Conservation (phyloP, 2,329 filamentous ascomycete genomes). For the Fusarium zealandicum region DNA sequence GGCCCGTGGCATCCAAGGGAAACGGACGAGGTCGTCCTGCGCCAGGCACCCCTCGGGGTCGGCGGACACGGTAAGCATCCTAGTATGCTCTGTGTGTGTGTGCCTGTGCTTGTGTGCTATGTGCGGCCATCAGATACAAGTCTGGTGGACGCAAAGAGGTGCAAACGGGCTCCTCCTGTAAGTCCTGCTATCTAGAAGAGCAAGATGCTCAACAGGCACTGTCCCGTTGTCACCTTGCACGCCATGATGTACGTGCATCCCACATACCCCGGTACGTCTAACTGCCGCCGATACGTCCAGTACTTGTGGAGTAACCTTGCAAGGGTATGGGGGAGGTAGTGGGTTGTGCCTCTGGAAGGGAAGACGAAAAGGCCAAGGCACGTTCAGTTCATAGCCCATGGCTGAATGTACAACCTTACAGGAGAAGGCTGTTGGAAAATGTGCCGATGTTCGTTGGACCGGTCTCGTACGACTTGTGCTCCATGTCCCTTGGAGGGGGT, state of each 20-base stretch:
- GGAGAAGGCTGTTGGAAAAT: constrained; percentile 24
- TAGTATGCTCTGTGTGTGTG: constrained; percentile 34
- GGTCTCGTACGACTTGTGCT: constrained; percentile 24
- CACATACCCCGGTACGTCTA: constrained; percentile 17
- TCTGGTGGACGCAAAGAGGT: constrained; percentile 12
- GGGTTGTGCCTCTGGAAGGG: constrained; percentile 15
- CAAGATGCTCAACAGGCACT: constrained; percentile 15
- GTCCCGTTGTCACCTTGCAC: constrained; percentile 11
- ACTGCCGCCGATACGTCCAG: constrained; percentile 22
- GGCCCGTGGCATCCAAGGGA: constrained; percentile 29
- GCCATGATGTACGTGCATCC: constrained; percentile 23
- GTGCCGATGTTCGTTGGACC: constrained; percentile 26
- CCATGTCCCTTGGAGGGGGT: constrained; percentile 31
- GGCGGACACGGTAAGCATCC: constrained; percentile 28
- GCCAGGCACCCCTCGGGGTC: constrained; percentile 29
- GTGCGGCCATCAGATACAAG: constrained; percentile 32
- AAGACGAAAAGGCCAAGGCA: constrained; percentile 7
- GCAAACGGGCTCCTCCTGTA: constrained; percentile 30
- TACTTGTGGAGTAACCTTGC: constrained; percentile 23
- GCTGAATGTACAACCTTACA: constrained; percentile 27
- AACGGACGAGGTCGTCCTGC: constrained; percentile 26
- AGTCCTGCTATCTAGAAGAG: constrained; percentile 9
- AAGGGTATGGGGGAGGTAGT: constrained; percentile 15
- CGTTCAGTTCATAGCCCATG: constrained; percentile 20
- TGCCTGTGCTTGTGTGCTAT: constrained; percentile 36